Percentiles rank a stretch among this genome's conserved stretches.
Evolutionary conservation across 805 yeast genomes (phyloP).

Genomic region (Starmerella sp.): DNA sequence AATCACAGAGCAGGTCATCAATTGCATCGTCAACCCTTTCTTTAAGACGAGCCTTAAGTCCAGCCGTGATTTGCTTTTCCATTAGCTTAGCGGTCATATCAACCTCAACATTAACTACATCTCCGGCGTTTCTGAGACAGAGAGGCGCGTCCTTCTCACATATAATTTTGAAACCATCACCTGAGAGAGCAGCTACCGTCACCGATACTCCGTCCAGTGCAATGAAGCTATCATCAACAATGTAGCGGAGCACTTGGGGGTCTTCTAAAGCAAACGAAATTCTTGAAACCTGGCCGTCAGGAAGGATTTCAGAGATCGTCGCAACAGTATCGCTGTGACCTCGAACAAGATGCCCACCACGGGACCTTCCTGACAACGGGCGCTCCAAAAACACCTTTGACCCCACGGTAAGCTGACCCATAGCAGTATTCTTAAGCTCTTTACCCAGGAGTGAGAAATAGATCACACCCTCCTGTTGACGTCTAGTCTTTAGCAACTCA

Average conservation of each 20-base stretch:
- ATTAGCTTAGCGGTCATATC: not conserved
- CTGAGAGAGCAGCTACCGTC: not conserved
- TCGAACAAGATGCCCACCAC: not conserved
- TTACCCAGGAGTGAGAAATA: no score
- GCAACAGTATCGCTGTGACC: not conserved
- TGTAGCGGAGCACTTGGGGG: no score
- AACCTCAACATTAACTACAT: not conserved
- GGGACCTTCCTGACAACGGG: not conserved
- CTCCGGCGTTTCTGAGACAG: not conserved
- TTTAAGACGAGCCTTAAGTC: not conserved
- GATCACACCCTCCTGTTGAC: no score
- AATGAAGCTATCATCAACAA: not conserved
- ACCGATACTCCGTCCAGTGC: not conserved
- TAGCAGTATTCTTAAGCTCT: not conserved
- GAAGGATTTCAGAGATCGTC: not conserved
- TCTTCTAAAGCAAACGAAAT: no score
- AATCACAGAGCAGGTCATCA: not conserved
- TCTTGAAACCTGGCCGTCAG: no score
- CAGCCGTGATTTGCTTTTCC: not conserved
- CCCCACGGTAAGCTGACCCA: not conserved
- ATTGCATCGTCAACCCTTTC: not conserved
- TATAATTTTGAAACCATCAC: no score
- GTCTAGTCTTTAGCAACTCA: no score
- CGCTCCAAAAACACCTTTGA: not conserved
- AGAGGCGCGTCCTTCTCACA: not conserved